phyloP scores from a whole-genome alignment of 1,284 basidiomycete genomes.

The Thecaphora frezii region DNA sequence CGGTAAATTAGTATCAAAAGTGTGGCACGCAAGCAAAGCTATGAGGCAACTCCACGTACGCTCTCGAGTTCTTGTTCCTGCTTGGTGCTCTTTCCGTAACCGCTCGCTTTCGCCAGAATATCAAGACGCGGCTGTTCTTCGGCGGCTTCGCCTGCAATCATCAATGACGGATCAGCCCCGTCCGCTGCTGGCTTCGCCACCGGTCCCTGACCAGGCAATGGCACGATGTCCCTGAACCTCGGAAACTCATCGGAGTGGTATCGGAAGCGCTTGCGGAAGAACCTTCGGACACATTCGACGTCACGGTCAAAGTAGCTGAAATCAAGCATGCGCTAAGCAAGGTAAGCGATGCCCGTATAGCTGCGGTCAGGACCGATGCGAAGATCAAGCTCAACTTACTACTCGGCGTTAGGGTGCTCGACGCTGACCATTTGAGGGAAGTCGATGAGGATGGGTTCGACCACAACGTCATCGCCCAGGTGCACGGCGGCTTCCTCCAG shows the following conservation, averaged over 20 bases:
- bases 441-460: slow-evolving; percentile 91
- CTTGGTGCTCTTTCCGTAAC: slow-evolving; percentile 36
- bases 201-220: slow-evolving; percentile 1
- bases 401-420: slow-evolving; percentile 94
- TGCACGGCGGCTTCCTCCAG: slow-evolving; percentile 71
- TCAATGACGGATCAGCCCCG: slow-evolving; percentile 1
- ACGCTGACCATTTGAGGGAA: slow-evolving; percentile 99
- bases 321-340: slow-evolving; percentile 1
- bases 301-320: slow-evolving; percentile 96
- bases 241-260: slow-evolving; percentile 90
- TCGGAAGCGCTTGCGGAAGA: slow-evolving; percentile 87
- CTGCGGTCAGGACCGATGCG: background rate
- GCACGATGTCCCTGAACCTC: slow-evolving; percentile 43
- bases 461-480: slow-evolving; percentile 71
- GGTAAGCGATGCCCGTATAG: slow-evolving; percentile 9
- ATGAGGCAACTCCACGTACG: no score
- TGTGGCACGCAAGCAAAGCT: no score
- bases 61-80: slow-evolving; percentile 42
- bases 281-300: slow-evolving; percentile 90
- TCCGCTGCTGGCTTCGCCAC: no score
- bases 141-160: slow-evolving; percentile 21
- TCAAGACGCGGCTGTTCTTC: slow-evolving; percentile 34
- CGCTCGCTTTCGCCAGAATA: slow-evolving; percentile 48
- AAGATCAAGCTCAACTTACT: slow-evolving; percentile 66
- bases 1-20: no score